Conservation (phyloP, 2,329 filamentous ascomycete genomes). For the Epichloe bromicola region DNA sequence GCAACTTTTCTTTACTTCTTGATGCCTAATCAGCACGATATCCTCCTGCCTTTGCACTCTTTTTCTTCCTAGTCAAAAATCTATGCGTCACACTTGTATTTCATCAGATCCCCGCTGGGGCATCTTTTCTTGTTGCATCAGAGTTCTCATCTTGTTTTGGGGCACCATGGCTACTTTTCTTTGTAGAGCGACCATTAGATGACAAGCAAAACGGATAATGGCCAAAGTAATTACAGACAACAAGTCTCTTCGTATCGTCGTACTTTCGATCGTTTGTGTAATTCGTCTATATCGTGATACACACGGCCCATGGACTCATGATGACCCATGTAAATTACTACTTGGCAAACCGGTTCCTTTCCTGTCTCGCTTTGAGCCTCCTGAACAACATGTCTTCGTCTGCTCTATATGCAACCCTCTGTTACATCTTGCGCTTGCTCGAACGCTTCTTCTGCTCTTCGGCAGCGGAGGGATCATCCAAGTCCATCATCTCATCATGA, state of each 20-base stretch:
- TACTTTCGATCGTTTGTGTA: slow-evolving; percentile 15
- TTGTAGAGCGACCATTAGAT: neutral
- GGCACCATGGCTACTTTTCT: neutral
- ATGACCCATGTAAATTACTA: neutral
- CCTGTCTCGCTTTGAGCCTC: neutral
- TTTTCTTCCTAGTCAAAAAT: neutral
- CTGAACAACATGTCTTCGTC: neutral
- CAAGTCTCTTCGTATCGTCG: slow-evolving; percentile 5
- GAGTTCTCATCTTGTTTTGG: neutral
- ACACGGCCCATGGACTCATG: neutral
- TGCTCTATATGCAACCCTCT: neutral
- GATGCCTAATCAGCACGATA: neutral
- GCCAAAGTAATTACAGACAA: neutral
- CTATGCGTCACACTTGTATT: neutral
- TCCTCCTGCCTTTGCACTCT: neutral
- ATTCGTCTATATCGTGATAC: slow-evolving; percentile 17
- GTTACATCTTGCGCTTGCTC: slow-evolving; percentile 40
- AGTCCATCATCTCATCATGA: slow-evolving; percentile 40
- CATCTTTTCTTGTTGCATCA: neutral
- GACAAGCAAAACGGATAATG: neutral
- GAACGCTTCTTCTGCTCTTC: slow-evolving; percentile 38
- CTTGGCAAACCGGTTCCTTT: neutral
- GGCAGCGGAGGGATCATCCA: slow-evolving; percentile 37
- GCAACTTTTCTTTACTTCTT: neutral
- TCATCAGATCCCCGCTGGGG: neutral